phyloP scores from a whole-genome alignment of 2,329 filamentous ascomycete genomes.

The Cordyceps tenuipes region DNA sequence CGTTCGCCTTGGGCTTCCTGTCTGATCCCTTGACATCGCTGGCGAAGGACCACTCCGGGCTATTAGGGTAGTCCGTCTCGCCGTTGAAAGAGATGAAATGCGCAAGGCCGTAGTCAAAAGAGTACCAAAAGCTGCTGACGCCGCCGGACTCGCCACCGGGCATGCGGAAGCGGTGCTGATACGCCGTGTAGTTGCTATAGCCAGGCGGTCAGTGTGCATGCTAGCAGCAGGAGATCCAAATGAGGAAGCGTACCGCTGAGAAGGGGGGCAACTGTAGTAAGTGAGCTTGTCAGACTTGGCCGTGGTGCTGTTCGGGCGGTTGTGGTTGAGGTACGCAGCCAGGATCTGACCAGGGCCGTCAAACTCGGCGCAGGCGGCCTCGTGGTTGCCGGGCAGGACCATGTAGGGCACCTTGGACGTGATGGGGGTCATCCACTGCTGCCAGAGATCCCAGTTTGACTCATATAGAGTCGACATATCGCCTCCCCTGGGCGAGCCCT shows the following conservation, averaged over 20 bases:
- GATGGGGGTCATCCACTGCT: conserved; percentile 37
- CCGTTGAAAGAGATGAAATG: conserved; percentile 40
- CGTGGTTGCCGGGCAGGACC: conserved; percentile 43
- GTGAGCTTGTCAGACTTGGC: conserved; percentile 29
- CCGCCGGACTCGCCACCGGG: conserved; percentile 38
- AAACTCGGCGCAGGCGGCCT: conserved; percentile 39
- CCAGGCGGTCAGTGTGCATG: neutral
- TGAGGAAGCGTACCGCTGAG: conserved; percentile 24
- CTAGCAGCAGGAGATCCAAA: neutral
- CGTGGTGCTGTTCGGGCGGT: conserved; percentile 32
- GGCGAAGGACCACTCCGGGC: conserved; percentile 36
- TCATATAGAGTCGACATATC: conserved; percentile 42
- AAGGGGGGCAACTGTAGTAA: conserved; percentile 44
- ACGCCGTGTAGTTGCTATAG: conserved; percentile 39
- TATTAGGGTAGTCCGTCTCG: conserved; percentile 42
- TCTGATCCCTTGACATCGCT: conserved; percentile 33
- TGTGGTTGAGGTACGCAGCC: conserved; percentile 38
- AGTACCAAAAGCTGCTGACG: conserved; percentile 46
- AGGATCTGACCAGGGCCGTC: conserved; percentile 35
- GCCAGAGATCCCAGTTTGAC: conserved; percentile 44
- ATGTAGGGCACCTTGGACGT: conserved; percentile 39
- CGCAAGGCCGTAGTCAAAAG: conserved; percentile 45
- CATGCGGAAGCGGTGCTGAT: conserved; percentile 43
- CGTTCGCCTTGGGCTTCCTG: conserved; percentile 28
- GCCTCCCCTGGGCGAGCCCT: conserved; percentile 38